A percentile compares a stretch with the other conserved stretches of the same genome.
These are phyloP conservation scores for Paecilomyces formosus DNA, from an alignment of 2,329 filamentous ascomycete species.

Conservation along the genomic window DNA sequence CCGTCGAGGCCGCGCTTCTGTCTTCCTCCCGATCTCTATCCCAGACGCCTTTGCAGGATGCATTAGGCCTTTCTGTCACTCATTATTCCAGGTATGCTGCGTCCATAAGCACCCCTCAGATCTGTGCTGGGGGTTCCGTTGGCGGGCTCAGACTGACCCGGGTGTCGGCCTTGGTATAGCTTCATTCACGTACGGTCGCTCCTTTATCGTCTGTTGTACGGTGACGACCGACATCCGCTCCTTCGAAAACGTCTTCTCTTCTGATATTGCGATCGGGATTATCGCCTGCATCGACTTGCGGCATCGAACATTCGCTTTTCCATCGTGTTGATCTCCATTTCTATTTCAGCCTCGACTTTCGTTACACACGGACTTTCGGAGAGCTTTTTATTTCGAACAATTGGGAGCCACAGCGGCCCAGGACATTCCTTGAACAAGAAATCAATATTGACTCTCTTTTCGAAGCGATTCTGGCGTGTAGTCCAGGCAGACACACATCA, in stretches of 20 bases:
- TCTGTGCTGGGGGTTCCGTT: neutral
- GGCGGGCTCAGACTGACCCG: neutral
- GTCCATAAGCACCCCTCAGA: neutral
- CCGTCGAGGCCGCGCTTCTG: neutral
- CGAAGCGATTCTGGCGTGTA: neutral
- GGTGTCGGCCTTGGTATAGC: neutral
- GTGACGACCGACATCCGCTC: conserved; percentile 16
- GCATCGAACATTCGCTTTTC: neutral
- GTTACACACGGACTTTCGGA: neutral
- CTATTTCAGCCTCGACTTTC: too few species aligned
- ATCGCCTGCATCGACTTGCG: neutral
- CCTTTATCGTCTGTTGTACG: conserved; percentile 9
- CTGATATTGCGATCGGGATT: neutral
- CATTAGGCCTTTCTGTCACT: neutral
- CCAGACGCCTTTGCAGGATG: neutral
- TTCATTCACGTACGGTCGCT: conserved; percentile 2
- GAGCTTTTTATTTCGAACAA: neutral
- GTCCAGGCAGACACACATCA: conserved; percentile 2
- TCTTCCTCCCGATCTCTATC: neutral
- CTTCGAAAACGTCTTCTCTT: conserved; percentile 6
- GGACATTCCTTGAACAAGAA: neutral
- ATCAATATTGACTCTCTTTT: neutral
- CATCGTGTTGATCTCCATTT: neutral
- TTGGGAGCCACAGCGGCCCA: neutral
- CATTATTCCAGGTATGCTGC: neutral